A percentile compares a stretch with the other conserved stretches of the same genome.
phyloP scores from a whole-genome alignment of 306 rosid species.

The Rosa multiflora region DNA sequence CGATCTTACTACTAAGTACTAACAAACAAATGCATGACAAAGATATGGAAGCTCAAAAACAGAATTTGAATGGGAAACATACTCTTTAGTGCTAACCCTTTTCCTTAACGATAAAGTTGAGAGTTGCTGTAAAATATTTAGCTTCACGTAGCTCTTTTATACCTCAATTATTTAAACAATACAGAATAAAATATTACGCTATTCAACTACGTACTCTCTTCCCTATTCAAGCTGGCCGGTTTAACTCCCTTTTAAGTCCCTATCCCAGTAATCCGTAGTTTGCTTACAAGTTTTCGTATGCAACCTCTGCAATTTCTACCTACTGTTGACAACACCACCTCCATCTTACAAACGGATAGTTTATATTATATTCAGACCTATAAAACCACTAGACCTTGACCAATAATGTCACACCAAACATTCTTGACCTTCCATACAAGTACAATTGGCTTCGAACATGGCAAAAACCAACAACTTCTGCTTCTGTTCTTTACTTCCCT shows the following conservation, averaged over 20 bases:
- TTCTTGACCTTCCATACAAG: not conserved
- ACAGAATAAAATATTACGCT: not conserved
- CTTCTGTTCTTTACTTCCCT: not conserved
- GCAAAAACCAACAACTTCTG: not conserved
- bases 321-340: slow-evolving; percentile 11
- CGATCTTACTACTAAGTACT: too few species aligned
- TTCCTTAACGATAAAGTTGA: not conserved
- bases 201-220: not conserved
- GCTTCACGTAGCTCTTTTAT: slow-evolving; percentile 4
- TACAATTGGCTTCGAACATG: slow-evolving; percentile 6
- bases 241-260: not conserved
- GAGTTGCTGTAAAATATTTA: not conserved
- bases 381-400: not conserved
- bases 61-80: not conserved
- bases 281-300: not conserved
- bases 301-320: not conserved
- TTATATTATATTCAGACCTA: not conserved
- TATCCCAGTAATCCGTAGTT: not conserved
- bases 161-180: too few species aligned
- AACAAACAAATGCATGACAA: not conserved
- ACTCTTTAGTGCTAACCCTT: too few species aligned
- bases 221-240: not conserved
- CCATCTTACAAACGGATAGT: not conserved
- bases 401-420: not conserved
- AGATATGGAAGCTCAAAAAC: not conserved